These are phyloP conservation scores for Pinus albicaulis DNA, from an alignment of 75 land plant species.

Conservation along the genomic window DNA sequence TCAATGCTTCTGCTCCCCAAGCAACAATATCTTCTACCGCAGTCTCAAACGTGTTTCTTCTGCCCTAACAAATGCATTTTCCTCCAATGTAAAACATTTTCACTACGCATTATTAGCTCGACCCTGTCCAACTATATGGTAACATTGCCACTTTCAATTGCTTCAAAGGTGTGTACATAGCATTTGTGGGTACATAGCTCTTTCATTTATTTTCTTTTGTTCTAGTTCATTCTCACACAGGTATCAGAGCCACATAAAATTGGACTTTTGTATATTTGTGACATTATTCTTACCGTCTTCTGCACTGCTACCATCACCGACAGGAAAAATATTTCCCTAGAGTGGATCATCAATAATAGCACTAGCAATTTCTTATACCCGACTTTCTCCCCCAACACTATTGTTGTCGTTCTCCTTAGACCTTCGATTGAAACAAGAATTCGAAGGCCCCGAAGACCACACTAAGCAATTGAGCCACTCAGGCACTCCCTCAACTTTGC, in stretches of 20 bases:
- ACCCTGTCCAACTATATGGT: too few species aligned
- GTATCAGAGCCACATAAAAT: neutral
- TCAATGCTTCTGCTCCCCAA: too few species aligned
- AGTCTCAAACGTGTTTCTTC: too few species aligned
- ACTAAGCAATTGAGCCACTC: slow-evolving; percentile 95
- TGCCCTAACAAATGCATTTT: too few species aligned
- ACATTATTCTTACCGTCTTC: slow-evolving; percentile 11
- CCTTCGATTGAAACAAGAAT: slow-evolving; percentile 2
- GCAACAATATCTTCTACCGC: too few species aligned
- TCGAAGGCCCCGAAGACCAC: slow-evolving; percentile 48
- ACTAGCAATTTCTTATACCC: slow-evolving; percentile 16
- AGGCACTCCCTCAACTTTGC: slow-evolving; percentile 59
- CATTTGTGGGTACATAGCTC: too few species aligned
- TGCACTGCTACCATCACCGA: slow-evolving; percentile 9
- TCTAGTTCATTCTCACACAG: too few species aligned
- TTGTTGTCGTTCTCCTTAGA: neutral
- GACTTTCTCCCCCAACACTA: slow-evolving; percentile 14
- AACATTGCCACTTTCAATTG: too few species aligned
- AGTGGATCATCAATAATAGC: slow-evolving; percentile 5
- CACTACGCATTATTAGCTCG: too few species aligned
- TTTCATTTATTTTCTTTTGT: too few species aligned
- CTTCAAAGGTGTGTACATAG: too few species aligned
- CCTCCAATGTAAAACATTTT: too few species aligned
- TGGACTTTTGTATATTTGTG: neutral
- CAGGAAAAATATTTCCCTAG: slow-evolving; percentile 8